Conservation (phyloP, 140 eudicot genomes). For the Erigeron philadelphicus region DNA sequence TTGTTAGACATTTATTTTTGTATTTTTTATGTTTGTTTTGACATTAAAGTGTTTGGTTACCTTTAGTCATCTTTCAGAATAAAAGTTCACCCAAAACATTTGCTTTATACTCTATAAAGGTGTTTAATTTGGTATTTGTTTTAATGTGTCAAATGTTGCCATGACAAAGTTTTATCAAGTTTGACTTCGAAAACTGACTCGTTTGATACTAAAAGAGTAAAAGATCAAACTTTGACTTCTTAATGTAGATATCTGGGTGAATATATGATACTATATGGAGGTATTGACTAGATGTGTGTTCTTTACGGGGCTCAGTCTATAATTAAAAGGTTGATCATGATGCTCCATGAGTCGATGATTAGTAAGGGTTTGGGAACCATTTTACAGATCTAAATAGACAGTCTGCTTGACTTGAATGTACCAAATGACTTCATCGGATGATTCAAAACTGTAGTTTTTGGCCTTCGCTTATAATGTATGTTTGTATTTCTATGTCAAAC, state of each 20-base stretch:
- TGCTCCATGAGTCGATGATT: constrained; percentile 13
- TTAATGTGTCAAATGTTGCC: background rate
- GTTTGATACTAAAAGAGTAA: constrained; percentile 11
- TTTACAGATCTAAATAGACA: background rate
- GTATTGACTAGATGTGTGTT: constrained; percentile 11
- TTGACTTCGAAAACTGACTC: constrained; percentile 15
- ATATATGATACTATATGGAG: background rate
- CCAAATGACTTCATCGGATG: background rate
- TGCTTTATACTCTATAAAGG: constrained; percentile 11
- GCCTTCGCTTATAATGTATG: background rate
- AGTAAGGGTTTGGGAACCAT: constrained; percentile 13
- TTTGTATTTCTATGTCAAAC: background rate
- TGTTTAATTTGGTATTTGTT: background rate
- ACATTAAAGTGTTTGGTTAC: background rate
- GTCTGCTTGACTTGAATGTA: background rate
- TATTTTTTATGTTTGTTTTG: constrained; percentile 7
- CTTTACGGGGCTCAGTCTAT: background rate
- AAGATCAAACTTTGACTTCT: constrained; percentile 26
- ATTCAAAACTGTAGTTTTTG: constrained; percentile 8
- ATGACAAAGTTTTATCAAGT: constrained; percentile 10
- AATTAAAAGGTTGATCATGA: constrained; percentile 6
- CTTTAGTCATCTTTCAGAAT: background rate
- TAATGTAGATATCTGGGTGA: constrained; percentile 8
- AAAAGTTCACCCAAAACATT: background rate
- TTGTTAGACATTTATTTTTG: background rate